Percentiles rank a stretch among this genome's conserved stretches.
Conservation (phyloP, 2,329 filamentous ascomycete species). For the Ophiocordyceps camponoti-rufipedis region DNA sequence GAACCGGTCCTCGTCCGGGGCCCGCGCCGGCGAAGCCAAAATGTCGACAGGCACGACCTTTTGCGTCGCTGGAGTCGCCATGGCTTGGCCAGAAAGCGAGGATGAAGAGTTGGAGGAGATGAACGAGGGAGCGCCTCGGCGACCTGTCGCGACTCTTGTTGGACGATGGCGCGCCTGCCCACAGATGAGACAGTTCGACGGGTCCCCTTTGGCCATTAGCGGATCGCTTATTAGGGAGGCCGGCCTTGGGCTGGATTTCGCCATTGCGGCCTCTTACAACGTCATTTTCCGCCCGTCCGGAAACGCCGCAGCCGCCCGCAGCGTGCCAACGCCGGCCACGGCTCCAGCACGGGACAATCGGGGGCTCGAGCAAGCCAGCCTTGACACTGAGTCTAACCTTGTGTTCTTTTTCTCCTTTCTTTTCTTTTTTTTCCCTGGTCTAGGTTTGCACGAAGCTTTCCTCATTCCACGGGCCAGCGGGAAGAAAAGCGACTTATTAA, state of each 20-base stretch:
- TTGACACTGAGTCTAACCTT: neutral
- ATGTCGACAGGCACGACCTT: conserved; percentile 7
- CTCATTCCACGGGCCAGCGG: neutral
- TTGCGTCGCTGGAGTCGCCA: conserved; percentile 11
- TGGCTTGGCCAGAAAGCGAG: conserved; percentile 3
- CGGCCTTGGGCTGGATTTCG: conserved; percentile 3
- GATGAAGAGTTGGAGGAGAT: neutral
- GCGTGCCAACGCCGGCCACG: neutral
- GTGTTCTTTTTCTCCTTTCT: neutral
- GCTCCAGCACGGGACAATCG: neutral
- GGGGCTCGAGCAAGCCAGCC: neutral
- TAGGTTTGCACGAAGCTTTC: neutral
- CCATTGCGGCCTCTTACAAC: conserved; percentile 4
- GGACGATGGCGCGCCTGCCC: no score
- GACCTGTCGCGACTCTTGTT: neutral
- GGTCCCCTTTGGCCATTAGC: neutral
- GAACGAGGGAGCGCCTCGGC: neutral
- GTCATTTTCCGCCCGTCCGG: neutral
- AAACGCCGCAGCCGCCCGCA: neutral
- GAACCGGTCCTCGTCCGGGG: conserved; percentile 8
- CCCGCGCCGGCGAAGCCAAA: conserved; percentile 9
- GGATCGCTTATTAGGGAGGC: conserved; percentile 1
- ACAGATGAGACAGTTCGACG: no score
- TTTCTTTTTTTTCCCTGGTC: neutral
- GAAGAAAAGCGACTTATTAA: neutral